Percentiles rank a stretch among this genome's conserved stretches.
Evolutionary conservation across 768 basidiomycete species (phyloP).

Genomic region (Tulasnella sp.): DNA sequence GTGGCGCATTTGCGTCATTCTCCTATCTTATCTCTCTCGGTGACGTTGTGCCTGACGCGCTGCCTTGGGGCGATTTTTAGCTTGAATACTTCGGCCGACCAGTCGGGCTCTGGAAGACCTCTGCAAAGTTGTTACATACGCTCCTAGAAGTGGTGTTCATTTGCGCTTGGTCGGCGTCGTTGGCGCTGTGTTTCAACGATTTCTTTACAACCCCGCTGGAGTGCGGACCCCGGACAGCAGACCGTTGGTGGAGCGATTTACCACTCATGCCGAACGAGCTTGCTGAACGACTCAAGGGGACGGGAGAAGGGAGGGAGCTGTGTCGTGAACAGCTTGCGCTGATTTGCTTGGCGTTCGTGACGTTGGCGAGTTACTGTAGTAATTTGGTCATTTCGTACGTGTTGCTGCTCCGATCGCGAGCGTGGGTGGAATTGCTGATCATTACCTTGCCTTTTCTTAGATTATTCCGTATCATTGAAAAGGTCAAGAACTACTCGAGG

Average conservation of each 20-base stretch:
- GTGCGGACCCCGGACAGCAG: slow-evolving; percentile 53
- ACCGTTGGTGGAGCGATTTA: slow-evolving; percentile 67
- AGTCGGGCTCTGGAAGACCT: slow-evolving; percentile 85
- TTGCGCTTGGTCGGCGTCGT: slow-evolving; percentile 86
- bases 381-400: slow-evolving; percentile 57
- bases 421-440: neutral
- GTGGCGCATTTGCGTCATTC: neutral
- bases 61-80: slow-evolving; percentile 41
- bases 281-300: slow-evolving; percentile 38
- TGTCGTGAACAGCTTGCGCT: slow-evolving; percentile 52
- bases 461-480: slow-evolving; percentile 80
- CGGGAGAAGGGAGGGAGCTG: slow-evolving; percentile 33
- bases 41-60: neutral
- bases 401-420: neutral
- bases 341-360: slow-evolving; percentile 68
- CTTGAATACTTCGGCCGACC: slow-evolving; percentile 90
- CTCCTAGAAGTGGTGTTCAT: slow-evolving; percentile 83
- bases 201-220: slow-evolving; percentile 81
- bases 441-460: slow-evolving; percentile 30
- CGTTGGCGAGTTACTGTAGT: slow-evolving; percentile 70
- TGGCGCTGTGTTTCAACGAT: slow-evolving; percentile 85
- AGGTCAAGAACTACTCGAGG: slow-evolving; percentile 60
- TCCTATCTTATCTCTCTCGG: slow-evolving; percentile 23
- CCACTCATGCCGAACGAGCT: slow-evolving; percentile 41
- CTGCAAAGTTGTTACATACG: slow-evolving; percentile 77